Conservation (phyloP, 2,329 filamentous ascomycete genomes). For the Didymosphaeria variabile region DNA sequence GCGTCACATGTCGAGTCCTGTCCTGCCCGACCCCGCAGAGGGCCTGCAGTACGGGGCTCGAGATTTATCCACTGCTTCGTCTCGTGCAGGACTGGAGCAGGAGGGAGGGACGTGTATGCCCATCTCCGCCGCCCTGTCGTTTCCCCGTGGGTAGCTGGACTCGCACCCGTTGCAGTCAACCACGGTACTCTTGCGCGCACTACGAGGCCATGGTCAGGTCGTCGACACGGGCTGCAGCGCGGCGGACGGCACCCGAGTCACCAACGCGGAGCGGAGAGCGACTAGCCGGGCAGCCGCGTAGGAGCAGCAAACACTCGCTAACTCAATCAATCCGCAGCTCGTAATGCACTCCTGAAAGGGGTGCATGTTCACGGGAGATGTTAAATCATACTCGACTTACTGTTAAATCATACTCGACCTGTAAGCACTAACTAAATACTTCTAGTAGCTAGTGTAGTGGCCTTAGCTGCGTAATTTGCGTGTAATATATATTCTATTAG, state of each 20-base stretch:
- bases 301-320: not conserved
- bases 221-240: not conserved
- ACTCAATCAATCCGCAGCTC: conserved; percentile 23
- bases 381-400: too few relatives aligned
- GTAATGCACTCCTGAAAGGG: conserved; percentile 18
- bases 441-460: too few relatives aligned
- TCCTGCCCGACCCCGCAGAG: not conserved
- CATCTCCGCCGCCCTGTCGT: not conserved
- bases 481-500: too few relatives aligned
- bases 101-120: too few relatives aligned
- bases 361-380: conserved; percentile 11
- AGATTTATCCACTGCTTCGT: not conserved
- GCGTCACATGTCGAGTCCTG: conserved; percentile 1
- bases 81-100: too few relatives aligned
- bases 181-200: not conserved
- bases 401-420: too few relatives aligned
- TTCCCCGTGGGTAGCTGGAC: too few relatives aligned
- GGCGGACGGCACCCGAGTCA: not conserved
- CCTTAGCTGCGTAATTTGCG: too few relatives aligned
- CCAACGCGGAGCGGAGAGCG: not conserved
- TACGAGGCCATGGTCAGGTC: not conserved
- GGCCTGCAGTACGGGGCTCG: too few relatives aligned
- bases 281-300: not conserved
- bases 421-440: too few relatives aligned
- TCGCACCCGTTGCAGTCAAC: too few relatives aligned